Evolutionary conservation across 768 basidiomycete genomes (phyloP).

Genomic region (Boletus coccyginus): DNA sequence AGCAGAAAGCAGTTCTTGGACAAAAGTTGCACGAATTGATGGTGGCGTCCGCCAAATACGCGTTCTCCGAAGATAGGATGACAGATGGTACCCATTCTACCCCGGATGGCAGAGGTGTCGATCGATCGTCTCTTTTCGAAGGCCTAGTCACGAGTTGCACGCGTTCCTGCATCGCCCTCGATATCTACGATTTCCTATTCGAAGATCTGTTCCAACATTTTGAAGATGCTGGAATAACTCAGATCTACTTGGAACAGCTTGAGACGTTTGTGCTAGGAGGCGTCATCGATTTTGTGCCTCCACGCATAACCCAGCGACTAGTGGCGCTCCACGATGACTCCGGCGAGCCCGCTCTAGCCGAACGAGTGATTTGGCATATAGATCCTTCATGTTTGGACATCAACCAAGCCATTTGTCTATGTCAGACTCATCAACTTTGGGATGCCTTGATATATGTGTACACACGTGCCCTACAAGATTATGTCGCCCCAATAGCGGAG

Average conservation of each 20-base stretch:
- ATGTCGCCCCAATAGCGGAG: constrained; percentile 84
- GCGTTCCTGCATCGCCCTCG: constrained; percentile 76
- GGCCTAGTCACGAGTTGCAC: constrained; percentile 76
- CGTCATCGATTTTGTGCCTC: constrained; percentile 73
- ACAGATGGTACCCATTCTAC: constrained; percentile 82
- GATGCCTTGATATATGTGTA: constrained; percentile 95
- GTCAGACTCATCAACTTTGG: constrained; percentile 79
- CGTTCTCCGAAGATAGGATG: constrained; percentile 95
- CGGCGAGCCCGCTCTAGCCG: constrained; percentile 69
- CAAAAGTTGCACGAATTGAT: constrained; percentile 79
- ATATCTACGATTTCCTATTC: constrained; percentile 83
- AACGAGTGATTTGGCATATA: constrained; percentile 94
- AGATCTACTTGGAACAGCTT: constrained; percentile 79
- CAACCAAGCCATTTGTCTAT: constrained; percentile 87
- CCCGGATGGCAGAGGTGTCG: constrained; percentile 85
- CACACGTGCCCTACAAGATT: constrained; percentile 84
- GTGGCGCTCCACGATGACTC: constrained; percentile 75
- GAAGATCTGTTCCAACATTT: constrained; percentile 93
- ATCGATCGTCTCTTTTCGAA: constrained; percentile 88
- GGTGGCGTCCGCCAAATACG: constrained; percentile 82
- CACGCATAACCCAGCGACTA: constrained; percentile 82
- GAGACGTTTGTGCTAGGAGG: constrained; percentile 80
- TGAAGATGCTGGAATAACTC: constrained; percentile 75
- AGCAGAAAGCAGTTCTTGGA: constrained; percentile 64
- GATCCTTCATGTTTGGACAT: constrained; percentile 89